Conservation (phyloP, 2,329 filamentous ascomycete genomes). For the Venturia oleaginea region DNA sequence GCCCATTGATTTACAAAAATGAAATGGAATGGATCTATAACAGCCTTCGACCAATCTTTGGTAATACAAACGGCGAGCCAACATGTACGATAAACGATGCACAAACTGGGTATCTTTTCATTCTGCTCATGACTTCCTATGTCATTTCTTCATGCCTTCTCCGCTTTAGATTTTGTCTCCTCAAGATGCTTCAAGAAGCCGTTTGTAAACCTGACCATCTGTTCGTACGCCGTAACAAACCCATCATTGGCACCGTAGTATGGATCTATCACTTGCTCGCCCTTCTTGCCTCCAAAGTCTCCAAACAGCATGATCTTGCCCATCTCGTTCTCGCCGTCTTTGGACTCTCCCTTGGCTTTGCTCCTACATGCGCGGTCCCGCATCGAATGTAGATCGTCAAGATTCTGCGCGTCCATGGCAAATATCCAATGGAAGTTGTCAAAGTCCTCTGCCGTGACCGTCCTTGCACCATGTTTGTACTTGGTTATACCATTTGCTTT, state of each 20-base stretch:
- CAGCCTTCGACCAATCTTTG: not conserved
- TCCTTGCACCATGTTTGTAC: constrained; percentile 69
- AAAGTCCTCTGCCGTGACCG: constrained; percentile 66
- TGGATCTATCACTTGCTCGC: constrained; percentile 74
- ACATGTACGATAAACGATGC: not conserved
- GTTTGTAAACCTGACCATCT: constrained; percentile 65
- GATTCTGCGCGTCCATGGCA: constrained; percentile 83
- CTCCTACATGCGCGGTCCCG: constrained; percentile 27
- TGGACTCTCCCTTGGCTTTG: constrained; percentile 23
- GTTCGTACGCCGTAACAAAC: constrained; percentile 79
- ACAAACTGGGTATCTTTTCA: not conserved
- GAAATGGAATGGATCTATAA: not conserved
- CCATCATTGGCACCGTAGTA: constrained; percentile 84
- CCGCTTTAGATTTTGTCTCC: not conserved
- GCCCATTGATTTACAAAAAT: no score
- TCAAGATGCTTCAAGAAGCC: constrained; percentile 61
- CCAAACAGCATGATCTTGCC: constrained; percentile 72
- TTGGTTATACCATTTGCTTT: constrained; percentile 62
- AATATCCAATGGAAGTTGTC: constrained; percentile 84
- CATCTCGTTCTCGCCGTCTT: constrained; percentile 26
- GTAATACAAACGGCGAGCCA: not conserved
- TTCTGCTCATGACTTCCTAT: not conserved
- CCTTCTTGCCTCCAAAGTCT: constrained; percentile 56
- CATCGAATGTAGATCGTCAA: constrained; percentile 58
- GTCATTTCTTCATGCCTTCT: not conserved